Evolutionary conservation across 257 asterid genomes (phyloP).

Genomic region (Craterostigma plantagineum): DNA sequence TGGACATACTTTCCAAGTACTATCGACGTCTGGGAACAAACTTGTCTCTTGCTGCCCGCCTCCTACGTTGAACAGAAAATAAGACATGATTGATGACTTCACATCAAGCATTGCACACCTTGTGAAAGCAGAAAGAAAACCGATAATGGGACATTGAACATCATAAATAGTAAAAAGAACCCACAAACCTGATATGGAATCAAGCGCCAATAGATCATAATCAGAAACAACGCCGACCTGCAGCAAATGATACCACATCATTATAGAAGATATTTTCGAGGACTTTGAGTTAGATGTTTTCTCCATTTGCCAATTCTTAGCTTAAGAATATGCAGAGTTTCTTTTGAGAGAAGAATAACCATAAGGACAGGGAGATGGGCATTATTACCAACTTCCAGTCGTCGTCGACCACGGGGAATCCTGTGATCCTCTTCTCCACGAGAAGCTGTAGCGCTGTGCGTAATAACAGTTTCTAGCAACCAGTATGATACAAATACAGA

Average conservation of each 20-base stretch:
- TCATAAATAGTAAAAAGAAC: neutral
- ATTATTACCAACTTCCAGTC: constrained; percentile 87
- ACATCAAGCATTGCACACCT: neutral
- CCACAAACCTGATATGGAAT: constrained; percentile 63
- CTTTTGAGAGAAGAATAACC: neutral
- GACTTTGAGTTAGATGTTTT: no score
- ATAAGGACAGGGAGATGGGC: constrained; percentile 6
- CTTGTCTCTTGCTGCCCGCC: constrained; percentile 49
- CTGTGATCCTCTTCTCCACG: constrained; percentile 74
- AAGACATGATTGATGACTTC: constrained; percentile 6
- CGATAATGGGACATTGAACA: constrained; percentile 1
- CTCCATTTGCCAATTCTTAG: no score
- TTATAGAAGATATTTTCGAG: no score
- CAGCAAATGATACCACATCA: constrained; percentile 12
- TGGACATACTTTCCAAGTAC: constrained; percentile 62
- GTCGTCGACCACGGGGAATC: constrained; percentile 86
- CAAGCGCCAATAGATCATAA: constrained; percentile 77
- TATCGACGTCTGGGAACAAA: constrained; percentile 78
- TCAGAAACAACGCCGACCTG: constrained; percentile 95
- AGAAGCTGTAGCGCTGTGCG: constrained; percentile 60
- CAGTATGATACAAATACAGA: constrained; percentile 3
- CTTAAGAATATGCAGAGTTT: no score
- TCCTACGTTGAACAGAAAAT: constrained; percentile 21
- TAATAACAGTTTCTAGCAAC: constrained; percentile 5
- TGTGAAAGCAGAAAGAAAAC: constrained; percentile 6